These are phyloP conservation scores for Nothophaeocryptopus gaeumannii DNA, from an alignment of 2,329 filamentous ascomycete genomes.

Conservation along the genomic window DNA sequence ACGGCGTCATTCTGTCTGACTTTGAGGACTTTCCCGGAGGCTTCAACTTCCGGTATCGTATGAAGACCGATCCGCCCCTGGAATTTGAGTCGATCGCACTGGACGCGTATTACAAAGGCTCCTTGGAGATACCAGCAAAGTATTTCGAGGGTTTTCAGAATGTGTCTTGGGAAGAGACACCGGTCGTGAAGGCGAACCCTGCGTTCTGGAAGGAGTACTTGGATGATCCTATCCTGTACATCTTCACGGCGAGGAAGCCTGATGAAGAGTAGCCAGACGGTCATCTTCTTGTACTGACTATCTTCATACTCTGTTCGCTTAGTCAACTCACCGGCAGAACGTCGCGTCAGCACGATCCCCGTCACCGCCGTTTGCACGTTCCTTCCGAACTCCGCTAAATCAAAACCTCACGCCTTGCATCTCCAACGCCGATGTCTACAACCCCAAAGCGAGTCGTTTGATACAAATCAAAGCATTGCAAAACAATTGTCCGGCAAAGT, in stretches of 20 bases:
- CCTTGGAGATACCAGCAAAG: constrained; percentile 10
- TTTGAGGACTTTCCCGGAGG: neutral
- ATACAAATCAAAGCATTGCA: too few species aligned
- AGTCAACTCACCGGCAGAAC: too few species aligned
- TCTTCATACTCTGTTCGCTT: too few species aligned
- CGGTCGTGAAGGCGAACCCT: constrained; percentile 8
- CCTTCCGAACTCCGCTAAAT: too few species aligned
- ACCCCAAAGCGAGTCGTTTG: too few species aligned
- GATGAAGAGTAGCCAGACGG: neutral
- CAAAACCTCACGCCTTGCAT: too few species aligned
- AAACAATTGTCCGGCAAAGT: too few species aligned
- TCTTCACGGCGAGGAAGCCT: constrained; percentile 12
- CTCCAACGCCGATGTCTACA: too few species aligned
- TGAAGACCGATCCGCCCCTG: constrained; percentile 9
- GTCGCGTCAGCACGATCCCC: too few species aligned
- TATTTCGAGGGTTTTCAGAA: neutral
- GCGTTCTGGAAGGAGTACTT: constrained; percentile 18
- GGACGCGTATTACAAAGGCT: constrained; percentile 8
- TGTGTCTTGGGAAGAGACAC: constrained; percentile 8
- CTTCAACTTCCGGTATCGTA: too few species aligned
- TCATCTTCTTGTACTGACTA: too few species aligned
- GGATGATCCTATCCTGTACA: constrained; percentile 14
- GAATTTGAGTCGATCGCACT: constrained; percentile 7
- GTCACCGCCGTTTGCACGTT: too few species aligned
- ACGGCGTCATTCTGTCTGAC: constrained; percentile 13